Conservation (phyloP, 208 protist genomes). For the Wallacemonas sp. region DNA sequence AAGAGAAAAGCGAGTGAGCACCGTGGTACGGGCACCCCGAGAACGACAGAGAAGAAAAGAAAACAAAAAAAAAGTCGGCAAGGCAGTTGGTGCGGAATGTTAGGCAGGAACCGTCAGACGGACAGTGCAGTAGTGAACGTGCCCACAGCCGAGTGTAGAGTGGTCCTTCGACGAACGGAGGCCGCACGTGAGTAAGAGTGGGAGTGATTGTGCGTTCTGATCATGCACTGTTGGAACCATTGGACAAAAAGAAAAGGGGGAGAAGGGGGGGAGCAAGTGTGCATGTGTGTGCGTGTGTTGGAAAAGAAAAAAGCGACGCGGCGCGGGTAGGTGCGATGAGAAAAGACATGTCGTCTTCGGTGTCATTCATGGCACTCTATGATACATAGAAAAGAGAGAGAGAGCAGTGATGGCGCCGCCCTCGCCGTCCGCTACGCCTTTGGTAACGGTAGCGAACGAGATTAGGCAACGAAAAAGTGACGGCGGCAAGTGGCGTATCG, state of each 20-base stretch:
- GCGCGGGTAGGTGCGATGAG: too few relatives aligned
- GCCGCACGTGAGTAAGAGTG: not conserved
- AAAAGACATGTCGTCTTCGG: conserved; percentile 8
- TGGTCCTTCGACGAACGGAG: not conserved
- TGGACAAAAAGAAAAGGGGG: too few relatives aligned
- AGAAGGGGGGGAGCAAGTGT: not conserved
- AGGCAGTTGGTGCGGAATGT: not conserved
- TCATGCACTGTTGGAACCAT: too few relatives aligned
- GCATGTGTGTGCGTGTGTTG: not conserved
- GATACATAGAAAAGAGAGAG: not conserved
- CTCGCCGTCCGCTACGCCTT: too few relatives aligned
- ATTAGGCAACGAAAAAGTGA: too few relatives aligned
- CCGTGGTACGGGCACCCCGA: not conserved
- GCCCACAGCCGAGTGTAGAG: too few relatives aligned
- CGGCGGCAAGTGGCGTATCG: too few relatives aligned
- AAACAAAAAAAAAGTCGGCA: conserved; percentile 7
- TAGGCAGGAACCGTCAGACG: not conserved
- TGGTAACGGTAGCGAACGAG: too few relatives aligned
- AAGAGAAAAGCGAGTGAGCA: not conserved
- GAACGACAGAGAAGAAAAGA: conserved; percentile 7
- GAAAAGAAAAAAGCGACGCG: too few relatives aligned
- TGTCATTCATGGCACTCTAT: not conserved
- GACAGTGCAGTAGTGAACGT: too few relatives aligned
- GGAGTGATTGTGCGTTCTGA: too few relatives aligned
- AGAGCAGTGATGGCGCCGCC: not conserved